Percentiles rank a stretch among this genome's conserved stretches.
These are phyloP conservation scores for Globisporangium takayamanum DNA, from an alignment of 352 stramenopile species.

Conservation along the genomic window DNA sequence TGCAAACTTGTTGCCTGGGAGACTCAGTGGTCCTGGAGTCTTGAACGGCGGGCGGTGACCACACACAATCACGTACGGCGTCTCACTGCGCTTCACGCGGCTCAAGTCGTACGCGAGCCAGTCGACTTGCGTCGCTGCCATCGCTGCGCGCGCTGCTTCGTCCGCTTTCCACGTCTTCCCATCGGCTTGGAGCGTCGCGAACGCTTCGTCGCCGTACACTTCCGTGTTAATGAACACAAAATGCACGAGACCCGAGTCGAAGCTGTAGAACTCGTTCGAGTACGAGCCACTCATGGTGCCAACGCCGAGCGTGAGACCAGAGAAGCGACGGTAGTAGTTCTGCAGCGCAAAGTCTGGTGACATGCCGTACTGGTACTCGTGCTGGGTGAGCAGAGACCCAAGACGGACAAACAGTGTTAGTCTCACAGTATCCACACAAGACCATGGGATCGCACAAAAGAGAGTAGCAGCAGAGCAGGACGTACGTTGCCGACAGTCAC, in stretches of 20 bases:
- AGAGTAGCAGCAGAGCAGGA: neutral
- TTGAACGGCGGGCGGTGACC: conserved; percentile 69
- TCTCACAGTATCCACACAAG: neutral
- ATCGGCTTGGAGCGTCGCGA: conserved; percentile 32
- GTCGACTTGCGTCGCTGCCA: conserved; percentile 27
- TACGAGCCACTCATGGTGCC: conserved; percentile 48
- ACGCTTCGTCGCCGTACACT: conserved; percentile 66
- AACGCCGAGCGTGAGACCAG: conserved; percentile 40
- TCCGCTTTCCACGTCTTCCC: conserved; percentile 43
- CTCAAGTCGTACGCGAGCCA: conserved; percentile 75
- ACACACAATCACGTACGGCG: conserved; percentile 68
- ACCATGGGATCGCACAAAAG: neutral
- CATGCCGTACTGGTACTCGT: conserved; percentile 63
- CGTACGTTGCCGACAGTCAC: conserved; percentile 69
- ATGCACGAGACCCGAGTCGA: conserved; percentile 51
- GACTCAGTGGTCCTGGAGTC: conserved; percentile 36
- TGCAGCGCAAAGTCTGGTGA: conserved; percentile 48
- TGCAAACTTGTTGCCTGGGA: conserved; percentile 42
- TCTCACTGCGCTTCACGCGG: conserved; percentile 46
- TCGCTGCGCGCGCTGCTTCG: conserved; percentile 27
- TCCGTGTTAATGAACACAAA: conserved; percentile 81
- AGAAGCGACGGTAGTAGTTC: conserved; percentile 69
- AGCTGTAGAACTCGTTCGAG: conserved; percentile 77
- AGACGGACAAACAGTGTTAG: conserved; percentile 5
- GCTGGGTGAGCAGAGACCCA: conserved; percentile 19